These are phyloP conservation scores for Heterococcus sp. DNA, from an alignment of 108 stramenopile genomes.

Conservation along the genomic window DNA sequence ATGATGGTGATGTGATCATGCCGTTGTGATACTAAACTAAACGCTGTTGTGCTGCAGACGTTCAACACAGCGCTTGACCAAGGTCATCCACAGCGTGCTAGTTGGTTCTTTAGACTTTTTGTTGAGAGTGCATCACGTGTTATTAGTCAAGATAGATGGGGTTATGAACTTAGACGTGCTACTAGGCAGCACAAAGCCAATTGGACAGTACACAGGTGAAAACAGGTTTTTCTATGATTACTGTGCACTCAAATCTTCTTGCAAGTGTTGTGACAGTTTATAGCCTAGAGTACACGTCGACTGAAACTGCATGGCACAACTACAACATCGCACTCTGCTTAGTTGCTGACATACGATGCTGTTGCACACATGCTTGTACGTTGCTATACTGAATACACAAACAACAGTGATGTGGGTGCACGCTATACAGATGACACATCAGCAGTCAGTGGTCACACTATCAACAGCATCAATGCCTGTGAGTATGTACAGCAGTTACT, in stretches of 20 bases:
- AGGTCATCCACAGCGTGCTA: conserved; percentile 14
- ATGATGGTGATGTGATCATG: too few species aligned
- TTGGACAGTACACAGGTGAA: conserved; percentile 28
- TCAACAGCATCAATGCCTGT: conserved; percentile 3
- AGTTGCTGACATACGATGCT: too few species aligned
- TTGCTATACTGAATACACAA: too few species aligned
- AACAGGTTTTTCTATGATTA: too few species aligned
- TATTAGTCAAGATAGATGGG: neutral
- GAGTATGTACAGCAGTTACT: neutral
- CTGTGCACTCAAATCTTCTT: too few species aligned
- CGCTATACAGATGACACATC: conserved; percentile 33
- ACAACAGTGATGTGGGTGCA: conserved; percentile 14
- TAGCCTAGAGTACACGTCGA: too few species aligned
- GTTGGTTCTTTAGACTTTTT: neutral
- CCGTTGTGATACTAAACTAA: too few species aligned
- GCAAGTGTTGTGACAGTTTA: too few species aligned
- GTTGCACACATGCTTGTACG: too few species aligned
- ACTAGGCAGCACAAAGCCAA: neutral
- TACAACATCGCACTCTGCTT: too few species aligned
- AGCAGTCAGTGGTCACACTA: conserved; percentile 6
- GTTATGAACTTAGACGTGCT: neutral
- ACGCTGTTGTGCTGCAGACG: neutral
- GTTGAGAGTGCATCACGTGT: neutral
- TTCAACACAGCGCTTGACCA: conserved; percentile 21
- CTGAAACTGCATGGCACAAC: too few species aligned